phyloP scores from a whole-genome alignment of 257 asterid genomes.

The Jasminum sambac region DNA sequence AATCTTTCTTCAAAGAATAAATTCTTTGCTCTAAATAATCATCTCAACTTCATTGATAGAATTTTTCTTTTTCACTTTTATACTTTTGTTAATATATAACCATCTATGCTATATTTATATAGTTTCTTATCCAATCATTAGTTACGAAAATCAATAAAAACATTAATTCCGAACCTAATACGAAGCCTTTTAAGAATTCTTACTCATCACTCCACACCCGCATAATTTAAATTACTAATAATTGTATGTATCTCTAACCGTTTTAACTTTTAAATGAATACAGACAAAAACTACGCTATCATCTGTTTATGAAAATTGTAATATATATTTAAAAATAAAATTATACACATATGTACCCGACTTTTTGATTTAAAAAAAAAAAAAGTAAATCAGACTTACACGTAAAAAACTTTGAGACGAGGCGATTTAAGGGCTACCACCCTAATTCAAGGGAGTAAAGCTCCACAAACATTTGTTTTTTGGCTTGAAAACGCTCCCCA shows the following conservation, averaged over 20 bases:
- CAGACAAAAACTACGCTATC: not conserved
- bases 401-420: not conserved
- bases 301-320: not conserved
- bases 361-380: not conserved
- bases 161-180: constrained; percentile 28
- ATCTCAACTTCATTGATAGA: constrained; percentile 16
- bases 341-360: not conserved
- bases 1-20: constrained; percentile 18
- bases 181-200: constrained; percentile 23
- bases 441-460: constrained; percentile 65
- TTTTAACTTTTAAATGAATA: not conserved
- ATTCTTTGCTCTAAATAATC: constrained; percentile 17
- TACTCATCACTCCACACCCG: constrained; percentile 18
- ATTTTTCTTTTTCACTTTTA: constrained; percentile 7
- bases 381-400: not conserved
- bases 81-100: constrained; percentile 23
- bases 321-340: no score
- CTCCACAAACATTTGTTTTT: constrained; percentile 46
- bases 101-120: constrained; percentile 15
- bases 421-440: constrained; percentile 18
- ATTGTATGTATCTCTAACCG: not conserved
- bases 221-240: not conserved
- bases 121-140: constrained; percentile 16
- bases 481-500: constrained; percentile 67
- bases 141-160: not conserved